These are phyloP conservation scores for Graphilbum ipis-grandicollis DNA, from an alignment of 2,329 filamentous ascomycete genomes.

Conservation along the genomic window DNA sequence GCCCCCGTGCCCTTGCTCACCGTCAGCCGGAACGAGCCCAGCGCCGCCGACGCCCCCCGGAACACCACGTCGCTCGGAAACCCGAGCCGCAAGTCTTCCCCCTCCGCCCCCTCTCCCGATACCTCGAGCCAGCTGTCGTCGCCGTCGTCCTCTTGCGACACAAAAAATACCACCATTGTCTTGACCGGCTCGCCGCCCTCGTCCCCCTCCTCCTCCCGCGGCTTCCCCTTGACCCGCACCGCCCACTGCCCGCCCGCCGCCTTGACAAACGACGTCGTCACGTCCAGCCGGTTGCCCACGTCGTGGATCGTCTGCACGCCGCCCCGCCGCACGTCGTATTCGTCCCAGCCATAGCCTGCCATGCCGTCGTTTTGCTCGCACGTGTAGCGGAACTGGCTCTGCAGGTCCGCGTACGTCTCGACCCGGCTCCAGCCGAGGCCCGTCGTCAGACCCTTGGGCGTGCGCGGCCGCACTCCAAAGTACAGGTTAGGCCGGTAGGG, in stretches of 20 bases:
- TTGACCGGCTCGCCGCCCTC: too few species aligned
- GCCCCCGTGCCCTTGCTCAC: conserved; percentile 53
- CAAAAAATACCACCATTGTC: conserved; percentile 68
- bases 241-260: conserved; percentile 88
- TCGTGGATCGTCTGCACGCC: conserved; percentile 86
- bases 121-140: conserved; percentile 39
- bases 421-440: conserved; percentile 81
- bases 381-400: conserved; percentile 51
- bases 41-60: conserved; percentile 47
- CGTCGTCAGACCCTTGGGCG: conserved; percentile 65
- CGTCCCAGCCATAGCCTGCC: conserved; percentile 93
- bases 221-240: conserved; percentile 66
- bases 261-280: conserved; percentile 90
- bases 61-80: conserved; percentile 48
- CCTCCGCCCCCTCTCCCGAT: conserved; percentile 27
- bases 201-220: conserved; percentile 49
- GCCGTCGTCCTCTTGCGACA: conserved; percentile 64
- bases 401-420: conserved; percentile 55
- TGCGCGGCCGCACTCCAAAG: conserved; percentile 72
- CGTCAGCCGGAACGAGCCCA: conserved; percentile 67
- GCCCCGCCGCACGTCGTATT: conserved; percentile 79
- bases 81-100: conserved; percentile 16
- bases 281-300: conserved; percentile 68
- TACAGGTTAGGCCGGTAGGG: conserved; percentile 89
- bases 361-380: conserved; percentile 93